Base-by-base conservation (phyloP, 208 protist species). In the Trypanosomatidae sp. region DNA sequence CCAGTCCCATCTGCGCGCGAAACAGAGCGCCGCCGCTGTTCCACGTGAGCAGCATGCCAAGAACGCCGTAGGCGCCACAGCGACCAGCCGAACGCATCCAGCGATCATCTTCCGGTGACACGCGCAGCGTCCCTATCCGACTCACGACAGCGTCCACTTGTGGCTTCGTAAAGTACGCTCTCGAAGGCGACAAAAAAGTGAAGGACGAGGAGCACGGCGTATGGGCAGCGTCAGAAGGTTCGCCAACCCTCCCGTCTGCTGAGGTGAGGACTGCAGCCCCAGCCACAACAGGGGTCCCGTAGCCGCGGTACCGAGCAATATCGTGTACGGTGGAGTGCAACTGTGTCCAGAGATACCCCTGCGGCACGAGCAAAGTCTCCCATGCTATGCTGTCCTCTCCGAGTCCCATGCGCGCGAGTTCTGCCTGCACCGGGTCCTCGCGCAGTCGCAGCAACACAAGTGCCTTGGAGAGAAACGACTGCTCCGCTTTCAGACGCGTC, bases 121-220 rank as follows among this genome's bases (percentile, higher is more conserved):
- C 30, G n/a, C 80, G 85, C 56, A 83, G 69, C 39, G 60, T 66
- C 73, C 90, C 82, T 19, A 83, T 81, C 0, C 72, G 60, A 56
- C 86, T 91, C 15, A 94, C 91, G 30, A 94, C 22, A 19, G 75
- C 73, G 69, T 96, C 84, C 62, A 86, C 80, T 76, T 92, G 87
- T 15, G 78, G n/a, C 71, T 93, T 91, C 41, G 76, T 88, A 25
- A 90, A 90, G 44, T 69, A 19, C 33, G 71, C 58, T n/a, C 47
- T 58, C 10, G 39, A 25, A 13, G 72, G 10, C 39, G 17, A 17
- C 44, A 12, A 30, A 25, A 10, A 2, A n/a, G 22, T 22, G 9
- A 22, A 28, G 10, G 67, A 8, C 12, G 62, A 15, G 39, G 66
- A 8, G 12, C 73, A 7, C 28, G 56, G 46, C 41, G 62, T 36